Evolutionary conservation across 2,329 filamentous ascomycete species (phyloP), one percentile per base, ranked within the genome.

Genomic region (Monilinia polystroma): DNA sequence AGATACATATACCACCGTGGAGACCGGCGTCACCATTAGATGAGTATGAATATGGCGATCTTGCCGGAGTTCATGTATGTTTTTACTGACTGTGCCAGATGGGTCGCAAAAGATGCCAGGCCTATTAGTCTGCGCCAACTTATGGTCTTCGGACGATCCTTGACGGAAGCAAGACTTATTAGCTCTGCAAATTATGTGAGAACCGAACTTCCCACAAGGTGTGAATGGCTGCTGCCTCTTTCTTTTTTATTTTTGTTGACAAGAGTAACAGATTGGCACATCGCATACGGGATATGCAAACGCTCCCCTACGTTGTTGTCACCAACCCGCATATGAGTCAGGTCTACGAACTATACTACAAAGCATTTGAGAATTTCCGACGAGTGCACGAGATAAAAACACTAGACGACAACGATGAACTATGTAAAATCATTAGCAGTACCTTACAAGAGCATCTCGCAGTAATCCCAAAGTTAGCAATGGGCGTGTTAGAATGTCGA

Each of bases 171-270:
- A 63, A 89, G 96, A 67, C 84, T 99, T 69, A 86, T 99, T 72
- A 93, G 91, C 80, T 97, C 93, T 54, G 95, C 95, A 69, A 99
- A 99, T 80, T 99, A 99, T 82, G 93, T 98, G 63, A 90, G 95
- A 67, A 93, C 93, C 6, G 95, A 99, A 81, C 85, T 99, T 63
- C 94, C 94, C 8, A 95, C 91, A 8, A 86, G 91, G 89, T 90
- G 78, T 90, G 78, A 68, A 80, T 53, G 20, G 47, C 18, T 2
- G 43, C 23, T 29, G 8, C 7, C 16, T 23, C 57, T 20, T 6
- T 10, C 18, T 49, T 47, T 32, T 23, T 23, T 32, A 63, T 63
- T 62, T 29, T 20, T 11, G 14, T 26, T 62, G n/a, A 66, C 55
- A 43, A 55, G 26, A 38, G 38, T 32, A 54, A 49, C 71, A 94